Base-by-base conservation (phyloP, 169 alveolate species). In the Cryptosporidium meleagridis region DNA sequence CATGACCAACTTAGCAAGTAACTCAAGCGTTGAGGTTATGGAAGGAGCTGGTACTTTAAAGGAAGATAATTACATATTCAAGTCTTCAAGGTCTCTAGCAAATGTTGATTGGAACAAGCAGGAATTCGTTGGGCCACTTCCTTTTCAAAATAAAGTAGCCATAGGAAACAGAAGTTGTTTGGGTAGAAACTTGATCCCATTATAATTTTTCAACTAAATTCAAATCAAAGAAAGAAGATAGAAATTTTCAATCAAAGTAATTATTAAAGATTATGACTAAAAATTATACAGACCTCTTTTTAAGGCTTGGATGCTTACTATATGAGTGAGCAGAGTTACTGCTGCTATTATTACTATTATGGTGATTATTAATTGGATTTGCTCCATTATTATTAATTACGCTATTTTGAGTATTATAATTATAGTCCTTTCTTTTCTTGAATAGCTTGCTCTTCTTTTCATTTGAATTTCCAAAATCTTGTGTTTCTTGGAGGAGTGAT, bases 101-200 rank as follows among this genome's bases (percentile, higher is more conserved):
- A 59, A 59, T 59, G 68, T 73, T 16, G 65, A 62, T 29, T 80
- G 68, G 41, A 21, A 37, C 16, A 65, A 65, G 21, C 44, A 37
- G 12, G 67, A 39, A n/a, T 80, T 58, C 37, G 80, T 65, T 29
- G 80, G 75, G 1, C 89, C 89, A 7, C 67, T 80, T 35, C 89
- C 89, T 9, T 80, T 59, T 65, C 89, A 80, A 48, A 65, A 65
- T 45, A 80, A 62, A 80, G 89, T 59, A 5, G 80, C 89, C 1
- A 48, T 80, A n/a, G 89, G 89, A 4, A 80, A 80, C 62, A 80
- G 89, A 65, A 80, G 89, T 23, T 35, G 75, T 29, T 44, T 80
- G 48, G 89, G 80, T 44, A 80, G 89, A 39, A 44, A 80, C 23
- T 41, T 80, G 67, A 55, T 80, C 39, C 89, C 89, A n/a, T 45